Evolutionary conservation across 805 yeast genomes (phyloP), one percentile per base, ranked within the genome.

Genomic region (Komagataella kurtzmanii): DNA sequence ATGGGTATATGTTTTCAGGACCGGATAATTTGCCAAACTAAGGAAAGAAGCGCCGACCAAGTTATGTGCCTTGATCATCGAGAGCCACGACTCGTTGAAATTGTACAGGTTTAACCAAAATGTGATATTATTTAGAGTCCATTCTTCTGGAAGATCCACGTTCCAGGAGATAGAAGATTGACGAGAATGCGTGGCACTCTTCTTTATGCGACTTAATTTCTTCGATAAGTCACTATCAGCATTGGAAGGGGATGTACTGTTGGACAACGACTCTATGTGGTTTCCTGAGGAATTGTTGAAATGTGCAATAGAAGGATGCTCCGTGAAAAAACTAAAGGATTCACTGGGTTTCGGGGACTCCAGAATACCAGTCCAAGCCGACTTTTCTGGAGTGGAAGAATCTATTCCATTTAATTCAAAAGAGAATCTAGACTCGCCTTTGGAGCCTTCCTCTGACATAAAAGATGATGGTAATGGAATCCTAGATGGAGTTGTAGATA

Each of bases 31-130:
- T 49, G 80, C 75, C 57, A 89, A 68, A 49, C 77, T 80, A 21
- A 88, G 64, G 58, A 89, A 88, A 24, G 75, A 68, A 48, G 78
- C 75, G 0, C 89, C 88, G 7, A 73, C 68, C 2, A 89, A 69
- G 49, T 78, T 77, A 54, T 79, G 72, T 46, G 72, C 71, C 45
- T 68, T 67, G 64, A 89, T 85, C 17, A 81, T 75, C 3, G 71
- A 76, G n/a, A 76, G 69, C 97, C 97, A 89, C 12, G 82, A 70
- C 3, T 74, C 76, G 56, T 84, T 83, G 65, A 89, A 89, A 18
- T 76, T 73, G 61, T 88, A 75, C n/a, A 65, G 58, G 6, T 75
- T 81, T 23, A 89, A 70, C 95, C 96, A 89, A 49, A 68, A 62
- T 0, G 73, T 54, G 1, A 88, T 90, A 50, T 85, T 72, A n/a